Percentiles rank a stretch among this genome's conserved stretches.
phyloP scores from a whole-genome alignment of 2,329 filamentous ascomycete genomes.

The Didymosphaeria variabile region DNA sequence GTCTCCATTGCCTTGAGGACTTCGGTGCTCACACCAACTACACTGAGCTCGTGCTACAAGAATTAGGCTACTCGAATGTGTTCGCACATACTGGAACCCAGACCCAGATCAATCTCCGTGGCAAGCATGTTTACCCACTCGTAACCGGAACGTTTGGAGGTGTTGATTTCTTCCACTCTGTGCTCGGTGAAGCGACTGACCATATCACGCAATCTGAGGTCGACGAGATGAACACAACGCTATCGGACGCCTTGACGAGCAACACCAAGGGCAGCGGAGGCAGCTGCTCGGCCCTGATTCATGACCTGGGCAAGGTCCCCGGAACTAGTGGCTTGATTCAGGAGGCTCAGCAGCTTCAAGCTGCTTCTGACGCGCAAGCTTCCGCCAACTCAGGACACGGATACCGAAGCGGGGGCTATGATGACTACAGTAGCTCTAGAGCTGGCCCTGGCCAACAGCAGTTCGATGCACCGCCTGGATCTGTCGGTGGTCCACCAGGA shows the following conservation, averaged over 20 bases:
- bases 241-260: constrained; percentile 50
- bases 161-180: constrained; percentile 61
- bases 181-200: constrained; percentile 60
- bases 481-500: constrained; percentile 54
- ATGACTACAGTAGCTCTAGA: constrained; percentile 49
- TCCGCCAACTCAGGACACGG: constrained; percentile 45
- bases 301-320: constrained; percentile 79
- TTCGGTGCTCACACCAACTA: constrained; percentile 66
- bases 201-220: constrained; percentile 60
- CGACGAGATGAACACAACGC: constrained; percentile 56
- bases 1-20: constrained; percentile 63
- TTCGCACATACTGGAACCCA: constrained; percentile 62
- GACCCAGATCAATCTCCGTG: constrained; percentile 56
- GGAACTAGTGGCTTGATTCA: constrained; percentile 57
- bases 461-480: constrained; percentile 56
- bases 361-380: constrained; percentile 58
- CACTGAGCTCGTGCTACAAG: constrained; percentile 61
- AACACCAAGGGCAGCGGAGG: constrained; percentile 44
- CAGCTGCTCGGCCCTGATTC: constrained; percentile 63
- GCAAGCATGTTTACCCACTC: constrained; percentile 60
- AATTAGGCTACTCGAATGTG: constrained; percentile 61
- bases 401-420: constrained; percentile 58
- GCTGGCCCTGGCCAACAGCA: constrained; percentile 54
- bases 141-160: constrained; percentile 65
- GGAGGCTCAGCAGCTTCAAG: constrained; percentile 58